A percentile compares a stretch with the other conserved stretches of the same genome.
Evolutionary conservation across 2,329 filamentous ascomycete species (phyloP).

Genomic region (Fusarium odoratissimum): DNA sequence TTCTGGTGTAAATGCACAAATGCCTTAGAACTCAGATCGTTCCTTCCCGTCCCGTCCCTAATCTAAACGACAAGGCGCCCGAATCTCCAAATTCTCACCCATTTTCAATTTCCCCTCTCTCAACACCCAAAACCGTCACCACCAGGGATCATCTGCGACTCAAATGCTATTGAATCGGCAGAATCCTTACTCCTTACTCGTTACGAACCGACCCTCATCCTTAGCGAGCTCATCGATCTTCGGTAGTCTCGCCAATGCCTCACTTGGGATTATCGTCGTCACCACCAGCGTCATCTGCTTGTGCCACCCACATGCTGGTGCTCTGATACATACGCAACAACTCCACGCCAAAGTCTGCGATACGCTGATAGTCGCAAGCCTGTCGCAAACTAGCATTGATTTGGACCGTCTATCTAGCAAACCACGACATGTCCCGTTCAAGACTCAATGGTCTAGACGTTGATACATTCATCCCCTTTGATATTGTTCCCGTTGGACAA

Average conservation of each 20-base stretch:
- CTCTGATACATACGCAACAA: constrained; percentile 26
- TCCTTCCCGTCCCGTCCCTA: neutral
- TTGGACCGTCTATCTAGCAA: neutral
- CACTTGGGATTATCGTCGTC: constrained; percentile 24
- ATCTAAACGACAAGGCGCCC: constrained; percentile 31
- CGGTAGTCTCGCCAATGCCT: constrained; percentile 27
- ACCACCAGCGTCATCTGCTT: constrained; percentile 37
- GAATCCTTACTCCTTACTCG: neutral
- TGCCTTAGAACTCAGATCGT: constrained; percentile 39
- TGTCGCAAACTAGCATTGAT: constrained; percentile 1
- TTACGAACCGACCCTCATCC: neutral
- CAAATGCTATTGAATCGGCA: neutral
- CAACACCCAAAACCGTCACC: neutral
- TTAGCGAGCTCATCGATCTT: constrained; percentile 6
- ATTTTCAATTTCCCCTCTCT: constrained; percentile 19
- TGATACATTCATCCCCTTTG: neutral
- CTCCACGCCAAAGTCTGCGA: neutral
- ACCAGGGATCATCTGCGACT: neutral
- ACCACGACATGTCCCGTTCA: neutral
- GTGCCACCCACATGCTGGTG: constrained; percentile 30
- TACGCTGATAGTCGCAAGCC: constrained; percentile 1
- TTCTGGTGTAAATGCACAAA: constrained; percentile 48
- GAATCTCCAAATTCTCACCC: constrained; percentile 30
- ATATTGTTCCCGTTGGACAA: constrained; percentile 5
- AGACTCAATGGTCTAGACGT: neutral